These are phyloP conservation scores for Trichoderma sp. DNA, from an alignment of 2,329 filamentous ascomycete species.

Conservation along the genomic window DNA sequence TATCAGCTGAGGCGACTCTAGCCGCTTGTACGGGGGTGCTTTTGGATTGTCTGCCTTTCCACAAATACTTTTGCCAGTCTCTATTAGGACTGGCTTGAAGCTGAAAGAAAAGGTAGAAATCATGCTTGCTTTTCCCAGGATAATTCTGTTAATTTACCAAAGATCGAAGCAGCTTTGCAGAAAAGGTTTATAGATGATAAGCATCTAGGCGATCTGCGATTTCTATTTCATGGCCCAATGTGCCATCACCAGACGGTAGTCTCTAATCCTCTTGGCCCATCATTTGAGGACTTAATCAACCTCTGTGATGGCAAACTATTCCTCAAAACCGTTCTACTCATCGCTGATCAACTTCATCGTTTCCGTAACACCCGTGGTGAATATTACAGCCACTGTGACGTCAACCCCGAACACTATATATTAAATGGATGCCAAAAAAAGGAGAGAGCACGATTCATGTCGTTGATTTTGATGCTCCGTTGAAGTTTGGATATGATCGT, in stretches of 20 bases:
- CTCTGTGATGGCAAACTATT: neutral
- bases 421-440: no score
- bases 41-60: neutral
- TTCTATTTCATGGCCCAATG: no score
- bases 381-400: neutral
- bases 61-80: neutral
- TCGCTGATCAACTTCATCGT: neutral
- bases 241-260: neutral
- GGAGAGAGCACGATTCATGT: no score
- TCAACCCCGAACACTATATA: neutral
- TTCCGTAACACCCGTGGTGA: neutral
- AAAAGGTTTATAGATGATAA: no score
- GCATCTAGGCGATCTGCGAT: no score
- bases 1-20: no score
- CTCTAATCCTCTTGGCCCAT: neutral
- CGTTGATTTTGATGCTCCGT: neutral
- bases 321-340: neutral
- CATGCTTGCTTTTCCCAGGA: neutral
- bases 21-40: no score
- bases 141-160: neutral
- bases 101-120: neutral
- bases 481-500: neutral
- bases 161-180: neutral
- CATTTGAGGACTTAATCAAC: neutral
- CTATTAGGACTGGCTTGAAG: neutral